These are phyloP conservation scores for Podospora sp. DNA, from an alignment of 495 filamentous ascomycete genomes.

Conservation along the genomic window DNA sequence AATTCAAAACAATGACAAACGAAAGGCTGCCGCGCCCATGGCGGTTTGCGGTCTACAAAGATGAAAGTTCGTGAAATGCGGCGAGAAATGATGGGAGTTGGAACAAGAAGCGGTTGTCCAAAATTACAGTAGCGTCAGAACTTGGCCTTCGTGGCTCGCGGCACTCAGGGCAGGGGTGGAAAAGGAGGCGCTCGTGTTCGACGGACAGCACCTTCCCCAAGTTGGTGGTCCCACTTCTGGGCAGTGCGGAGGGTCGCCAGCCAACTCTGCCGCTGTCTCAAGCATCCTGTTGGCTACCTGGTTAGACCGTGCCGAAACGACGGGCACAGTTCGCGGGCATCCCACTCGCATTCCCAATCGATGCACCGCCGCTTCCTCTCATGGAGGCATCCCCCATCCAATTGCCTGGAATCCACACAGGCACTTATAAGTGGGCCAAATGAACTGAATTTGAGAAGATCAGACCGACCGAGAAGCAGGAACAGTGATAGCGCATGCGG, in stretches of 20 bases:
- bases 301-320: neutral
- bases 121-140: neutral
- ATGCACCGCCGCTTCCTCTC: neutral
- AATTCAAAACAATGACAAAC: slow-evolving; percentile 31
- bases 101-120: slow-evolving; percentile 17
- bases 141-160: neutral
- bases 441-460: neutral
- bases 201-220: neutral
- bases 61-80: slow-evolving; percentile 7
- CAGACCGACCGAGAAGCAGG: slow-evolving; percentile 5
- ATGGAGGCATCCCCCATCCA: neutral
- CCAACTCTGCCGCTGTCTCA: slow-evolving; percentile 30
- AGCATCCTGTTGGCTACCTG: slow-evolving; percentile 3
- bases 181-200: slow-evolving; percentile 10
- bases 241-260: neutral
- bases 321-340: slow-evolving; percentile 10
- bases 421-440: neutral
- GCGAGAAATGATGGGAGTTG: slow-evolving; percentile 15
- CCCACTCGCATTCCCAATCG: neutral
- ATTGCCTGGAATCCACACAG: neutral
- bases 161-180: slow-evolving; percentile 1
- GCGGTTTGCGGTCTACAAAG: slow-evolving; percentile 17
- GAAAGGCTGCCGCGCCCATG: slow-evolving; percentile 33
- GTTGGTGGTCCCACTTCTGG: neutral
- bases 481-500: neutral